A percentile compares a stretch with the other conserved stretches of the same genome.
Conservation (phyloP, 305 asterid genomes). For the Caryopteris hybrid region DNA sequence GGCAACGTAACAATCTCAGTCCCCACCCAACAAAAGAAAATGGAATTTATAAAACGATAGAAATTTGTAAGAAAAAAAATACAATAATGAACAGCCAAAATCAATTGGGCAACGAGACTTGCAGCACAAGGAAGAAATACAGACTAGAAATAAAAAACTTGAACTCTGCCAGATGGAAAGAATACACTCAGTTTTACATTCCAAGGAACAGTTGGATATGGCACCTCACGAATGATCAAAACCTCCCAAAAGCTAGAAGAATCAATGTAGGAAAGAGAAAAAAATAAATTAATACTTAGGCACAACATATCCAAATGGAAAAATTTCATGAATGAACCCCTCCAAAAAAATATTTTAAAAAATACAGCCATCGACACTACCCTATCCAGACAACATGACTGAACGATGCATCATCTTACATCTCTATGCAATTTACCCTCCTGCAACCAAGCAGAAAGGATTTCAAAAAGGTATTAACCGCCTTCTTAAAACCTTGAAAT, state of each 20-base stretch:
- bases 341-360: slow-evolving; percentile 19
- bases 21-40: no score
- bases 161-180: slow-evolving; percentile 12
- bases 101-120: no score
- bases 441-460: slow-evolving; percentile 27
- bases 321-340: slow-evolving; percentile 27
- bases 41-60: no score
- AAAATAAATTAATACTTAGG: not conserved
- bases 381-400: slow-evolving; percentile 22
- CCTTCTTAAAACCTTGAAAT: slow-evolving; percentile 3
- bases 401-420: slow-evolving; percentile 19
- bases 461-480: slow-evolving; percentile 1
- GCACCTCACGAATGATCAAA: slow-evolving; percentile 23
- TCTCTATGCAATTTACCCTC: slow-evolving; percentile 25
- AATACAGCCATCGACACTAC: slow-evolving; percentile 19
- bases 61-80: no score
- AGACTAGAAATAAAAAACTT: not conserved
- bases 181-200: slow-evolving; percentile 18
- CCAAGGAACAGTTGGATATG: slow-evolving; percentile 16
- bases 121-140: no score
- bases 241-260: slow-evolving; percentile 21
- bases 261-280: slow-evolving; percentile 15
- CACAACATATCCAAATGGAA: slow-evolving; percentile 30
- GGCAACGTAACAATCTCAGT: no score
- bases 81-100: no score